Conservation (phyloP, 2,329 filamentous ascomycete genomes). For the Phoma herbarum region DNA sequence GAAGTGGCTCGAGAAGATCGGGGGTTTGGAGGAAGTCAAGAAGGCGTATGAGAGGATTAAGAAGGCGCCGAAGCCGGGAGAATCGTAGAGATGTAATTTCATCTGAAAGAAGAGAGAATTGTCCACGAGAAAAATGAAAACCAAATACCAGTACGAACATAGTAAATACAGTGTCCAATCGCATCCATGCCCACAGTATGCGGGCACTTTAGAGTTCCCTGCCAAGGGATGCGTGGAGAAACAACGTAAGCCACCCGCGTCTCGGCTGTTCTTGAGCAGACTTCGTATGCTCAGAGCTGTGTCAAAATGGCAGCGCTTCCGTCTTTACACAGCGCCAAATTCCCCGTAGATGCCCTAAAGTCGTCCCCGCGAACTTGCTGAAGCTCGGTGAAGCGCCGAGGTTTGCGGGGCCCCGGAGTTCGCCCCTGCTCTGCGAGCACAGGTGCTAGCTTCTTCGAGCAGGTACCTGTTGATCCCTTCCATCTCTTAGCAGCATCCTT, state of each 20-base stretch:
- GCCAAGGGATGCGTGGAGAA: background rate
- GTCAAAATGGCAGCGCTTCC: conserved; percentile 1
- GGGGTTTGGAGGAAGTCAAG: conserved; percentile 31
- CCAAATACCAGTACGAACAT: too few relatives aligned
- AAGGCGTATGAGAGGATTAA: conserved; percentile 27
- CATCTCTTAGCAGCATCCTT: background rate
- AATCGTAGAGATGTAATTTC: background rate
- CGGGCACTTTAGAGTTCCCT: background rate
- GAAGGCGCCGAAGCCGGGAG: conserved; percentile 62
- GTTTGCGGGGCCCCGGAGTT: conserved; percentile 22
- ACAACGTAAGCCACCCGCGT: background rate
- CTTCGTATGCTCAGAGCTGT: background rate
- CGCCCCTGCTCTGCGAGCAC: background rate
- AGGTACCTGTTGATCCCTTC: conserved; percentile 5
- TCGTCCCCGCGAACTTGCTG: background rate
- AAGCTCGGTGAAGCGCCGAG: conserved; percentile 16
- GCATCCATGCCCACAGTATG: background rate
- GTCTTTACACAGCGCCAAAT: background rate
- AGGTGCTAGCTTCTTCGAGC: conserved; percentile 6
- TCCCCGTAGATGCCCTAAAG: background rate
- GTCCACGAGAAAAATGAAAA: too few relatives aligned
- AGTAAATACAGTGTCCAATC: background rate
- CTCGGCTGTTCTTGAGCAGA: background rate
- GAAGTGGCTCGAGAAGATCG: conserved; percentile 57
- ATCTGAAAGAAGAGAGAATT: too few relatives aligned